Percentiles rank a stretch among this genome's conserved stretches.
These are phyloP conservation scores for Phaeosphaeria sp. DNA, from an alignment of 2,329 filamentous ascomycete genomes.

Conservation along the genomic window DNA sequence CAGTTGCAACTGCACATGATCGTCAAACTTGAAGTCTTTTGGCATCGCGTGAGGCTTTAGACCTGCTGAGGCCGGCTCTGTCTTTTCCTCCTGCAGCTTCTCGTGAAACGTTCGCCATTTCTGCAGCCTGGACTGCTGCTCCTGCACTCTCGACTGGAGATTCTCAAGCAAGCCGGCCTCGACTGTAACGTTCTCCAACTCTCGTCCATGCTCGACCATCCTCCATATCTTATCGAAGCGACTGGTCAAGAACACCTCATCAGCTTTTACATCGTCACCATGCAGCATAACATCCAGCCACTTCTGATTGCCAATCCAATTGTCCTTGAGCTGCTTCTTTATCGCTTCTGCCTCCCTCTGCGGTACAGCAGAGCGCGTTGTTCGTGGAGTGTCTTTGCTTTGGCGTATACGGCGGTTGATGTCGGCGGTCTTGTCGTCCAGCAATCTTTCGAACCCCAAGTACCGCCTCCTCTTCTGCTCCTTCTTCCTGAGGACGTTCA, in stretches of 20 bases:
- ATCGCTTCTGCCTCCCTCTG: slow-evolving; percentile 49
- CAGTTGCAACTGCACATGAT: slow-evolving; percentile 41
- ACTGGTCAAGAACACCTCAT: slow-evolving; percentile 69
- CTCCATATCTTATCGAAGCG: slow-evolving; percentile 77
- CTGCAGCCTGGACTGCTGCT: slow-evolving; percentile 71
- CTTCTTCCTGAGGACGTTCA: slow-evolving; percentile 65
- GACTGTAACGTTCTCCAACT: slow-evolving; percentile 63
- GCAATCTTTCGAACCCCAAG: slow-evolving; percentile 67
- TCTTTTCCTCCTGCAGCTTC: slow-evolving; percentile 36
- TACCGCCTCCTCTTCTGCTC: slow-evolving; percentile 66
- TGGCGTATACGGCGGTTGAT: slow-evolving; percentile 62
- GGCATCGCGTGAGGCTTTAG: slow-evolving; percentile 7
- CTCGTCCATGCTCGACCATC: slow-evolving; percentile 65
- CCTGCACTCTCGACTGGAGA: slow-evolving; percentile 70
- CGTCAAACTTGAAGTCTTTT: slow-evolving; percentile 40
- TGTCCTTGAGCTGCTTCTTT: slow-evolving; percentile 68
- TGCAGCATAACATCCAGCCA: slow-evolving; percentile 76
- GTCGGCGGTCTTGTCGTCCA: slow-evolving; percentile 68
- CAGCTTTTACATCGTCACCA: slow-evolving; percentile 65
- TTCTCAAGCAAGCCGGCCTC: slow-evolving; percentile 69
- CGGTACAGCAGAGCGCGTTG: slow-evolving; percentile 37
- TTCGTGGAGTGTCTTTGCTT: slow-evolving; percentile 33
- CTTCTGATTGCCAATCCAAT: slow-evolving; percentile 79
- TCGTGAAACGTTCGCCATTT: slow-evolving; percentile 76
- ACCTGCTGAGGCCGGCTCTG: neutral